These are phyloP conservation scores for Xylaria curta DNA, from an alignment of 495 filamentous ascomycete genomes.

Conservation along the genomic window DNA sequence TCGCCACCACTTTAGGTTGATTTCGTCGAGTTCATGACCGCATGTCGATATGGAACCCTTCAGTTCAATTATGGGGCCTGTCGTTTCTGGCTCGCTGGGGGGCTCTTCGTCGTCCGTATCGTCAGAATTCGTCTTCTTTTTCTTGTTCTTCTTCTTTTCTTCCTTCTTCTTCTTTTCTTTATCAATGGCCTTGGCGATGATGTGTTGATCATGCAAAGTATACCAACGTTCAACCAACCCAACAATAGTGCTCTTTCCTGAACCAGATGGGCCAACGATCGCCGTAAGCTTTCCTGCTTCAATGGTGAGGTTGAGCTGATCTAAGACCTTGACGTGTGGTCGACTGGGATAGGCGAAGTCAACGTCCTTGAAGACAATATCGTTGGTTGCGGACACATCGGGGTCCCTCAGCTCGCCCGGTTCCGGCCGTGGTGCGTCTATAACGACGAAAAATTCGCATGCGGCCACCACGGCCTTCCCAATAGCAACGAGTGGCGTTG, in stretches of 20 bases:
- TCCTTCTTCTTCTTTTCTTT: conserved; percentile 51
- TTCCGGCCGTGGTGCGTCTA: conserved; percentile 60
- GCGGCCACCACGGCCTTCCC: conserved; percentile 62
- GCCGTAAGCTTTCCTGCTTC: conserved; percentile 84
- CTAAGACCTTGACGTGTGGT: conserved; percentile 65
- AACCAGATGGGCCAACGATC: conserved; percentile 84
- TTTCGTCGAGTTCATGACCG: conserved; percentile 58
- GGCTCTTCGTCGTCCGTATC: conserved; percentile 42
- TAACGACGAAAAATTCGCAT: conserved; percentile 62
- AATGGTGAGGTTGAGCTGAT: conserved; percentile 62
- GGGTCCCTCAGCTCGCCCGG: conserved; percentile 50
- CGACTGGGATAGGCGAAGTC: conserved; percentile 74
- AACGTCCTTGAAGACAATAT: conserved; percentile 67
- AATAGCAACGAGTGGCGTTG: conserved; percentile 57
- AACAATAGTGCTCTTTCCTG: conserved; percentile 90
- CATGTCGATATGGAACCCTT: conserved; percentile 61
- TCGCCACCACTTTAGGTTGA: conserved; percentile 70
- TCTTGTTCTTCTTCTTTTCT: conserved; percentile 48
- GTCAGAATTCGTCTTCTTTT: conserved; percentile 37
- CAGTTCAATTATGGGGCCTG: conserved; percentile 49
- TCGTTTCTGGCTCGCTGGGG: conserved; percentile 37
- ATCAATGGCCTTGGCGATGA: conserved; percentile 55
- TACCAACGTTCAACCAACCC: conserved; percentile 94
- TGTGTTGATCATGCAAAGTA: conserved; percentile 63
- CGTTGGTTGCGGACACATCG: conserved; percentile 54